A percentile compares a stretch with the other conserved stretches of the same genome.
Conservation (phyloP, 179 eudicot genomes). For the Spinacia oleracea region DNA sequence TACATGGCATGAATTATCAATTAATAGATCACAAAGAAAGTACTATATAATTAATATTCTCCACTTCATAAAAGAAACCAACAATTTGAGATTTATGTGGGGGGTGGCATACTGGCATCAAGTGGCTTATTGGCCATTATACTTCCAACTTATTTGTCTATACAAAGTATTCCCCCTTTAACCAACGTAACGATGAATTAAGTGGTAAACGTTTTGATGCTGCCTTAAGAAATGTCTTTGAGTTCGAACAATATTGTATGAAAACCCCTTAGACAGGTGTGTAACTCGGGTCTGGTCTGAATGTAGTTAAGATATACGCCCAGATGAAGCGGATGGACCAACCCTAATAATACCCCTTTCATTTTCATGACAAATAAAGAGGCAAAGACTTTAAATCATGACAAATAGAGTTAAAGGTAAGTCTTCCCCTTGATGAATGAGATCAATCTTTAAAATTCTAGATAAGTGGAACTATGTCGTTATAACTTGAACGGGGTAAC, state of each 20-base stretch:
- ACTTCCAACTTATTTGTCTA: conserved; percentile 16
- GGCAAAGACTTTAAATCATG: background rate
- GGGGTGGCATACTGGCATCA: conserved; percentile 32
- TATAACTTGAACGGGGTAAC: too few species aligned
- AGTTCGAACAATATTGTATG: too few species aligned
- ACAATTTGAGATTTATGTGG: conserved; percentile 28
- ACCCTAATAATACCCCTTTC: too few species aligned
- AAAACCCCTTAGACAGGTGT: too few species aligned
- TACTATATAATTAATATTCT: conserved; percentile 8
- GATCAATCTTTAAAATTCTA: background rate
- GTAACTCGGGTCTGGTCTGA: too few species aligned
- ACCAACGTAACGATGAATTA: too few species aligned
- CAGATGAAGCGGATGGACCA: too few species aligned
- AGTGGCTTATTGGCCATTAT: conserved; percentile 24
- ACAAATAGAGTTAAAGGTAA: background rate
- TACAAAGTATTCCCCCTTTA: conserved; percentile 4
- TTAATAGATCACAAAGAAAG: background rate
- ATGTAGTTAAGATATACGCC: too few species aligned
- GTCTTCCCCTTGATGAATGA: background rate
- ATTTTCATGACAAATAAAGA: conserved; percentile 5
- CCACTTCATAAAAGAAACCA: conserved; percentile 32
- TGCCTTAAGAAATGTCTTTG: too few species aligned
- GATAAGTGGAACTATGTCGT: background rate
- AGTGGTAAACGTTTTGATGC: too few species aligned
- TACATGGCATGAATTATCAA: conserved; percentile 9